phyloP scores from a whole-genome alignment of 768 basidiomycete species.

The Mycena rosella region DNA sequence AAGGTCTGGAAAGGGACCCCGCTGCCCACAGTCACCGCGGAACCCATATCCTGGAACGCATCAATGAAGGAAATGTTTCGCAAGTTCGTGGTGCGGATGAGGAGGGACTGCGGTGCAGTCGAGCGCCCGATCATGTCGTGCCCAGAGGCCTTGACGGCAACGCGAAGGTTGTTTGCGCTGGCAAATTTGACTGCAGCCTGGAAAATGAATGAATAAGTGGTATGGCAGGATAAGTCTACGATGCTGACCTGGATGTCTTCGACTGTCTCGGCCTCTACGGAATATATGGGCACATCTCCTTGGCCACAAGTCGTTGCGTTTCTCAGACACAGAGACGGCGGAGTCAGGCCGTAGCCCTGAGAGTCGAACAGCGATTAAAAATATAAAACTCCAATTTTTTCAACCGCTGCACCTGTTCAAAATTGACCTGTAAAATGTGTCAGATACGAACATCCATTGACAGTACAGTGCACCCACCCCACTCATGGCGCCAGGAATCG shows the following conservation, averaged over 20 bases:
- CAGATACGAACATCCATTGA: no score
- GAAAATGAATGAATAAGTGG: not conserved
- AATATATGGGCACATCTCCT: no score
- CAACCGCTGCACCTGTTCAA: no score
- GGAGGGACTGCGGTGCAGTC: slow-evolving; percentile 53
- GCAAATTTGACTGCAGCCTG: slow-evolving; percentile 50
- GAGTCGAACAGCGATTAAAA: no score
- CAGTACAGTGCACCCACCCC: no score
- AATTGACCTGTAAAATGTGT: no score
- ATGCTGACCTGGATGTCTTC: not conserved
- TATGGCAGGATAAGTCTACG: not conserved
- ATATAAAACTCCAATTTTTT: no score
- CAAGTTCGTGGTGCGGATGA: slow-evolving; percentile 57
- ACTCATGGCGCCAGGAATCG: no score
- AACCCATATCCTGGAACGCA: slow-evolving; percentile 39
- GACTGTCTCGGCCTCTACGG: no score
- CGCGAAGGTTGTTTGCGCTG: slow-evolving; percentile 41
- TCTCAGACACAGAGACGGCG: no score
- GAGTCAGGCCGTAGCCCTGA: no score
- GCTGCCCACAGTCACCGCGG: slow-evolving; percentile 43
- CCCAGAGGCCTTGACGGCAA: slow-evolving; percentile 45
- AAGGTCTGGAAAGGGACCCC: slow-evolving; percentile 40
- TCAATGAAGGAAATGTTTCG: slow-evolving; percentile 48
- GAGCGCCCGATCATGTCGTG: slow-evolving; percentile 61
- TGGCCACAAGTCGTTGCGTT: no score